Evolutionary conservation across 2,329 filamentous ascomycete species (phyloP).

Genomic region (Ustulina deusta): DNA sequence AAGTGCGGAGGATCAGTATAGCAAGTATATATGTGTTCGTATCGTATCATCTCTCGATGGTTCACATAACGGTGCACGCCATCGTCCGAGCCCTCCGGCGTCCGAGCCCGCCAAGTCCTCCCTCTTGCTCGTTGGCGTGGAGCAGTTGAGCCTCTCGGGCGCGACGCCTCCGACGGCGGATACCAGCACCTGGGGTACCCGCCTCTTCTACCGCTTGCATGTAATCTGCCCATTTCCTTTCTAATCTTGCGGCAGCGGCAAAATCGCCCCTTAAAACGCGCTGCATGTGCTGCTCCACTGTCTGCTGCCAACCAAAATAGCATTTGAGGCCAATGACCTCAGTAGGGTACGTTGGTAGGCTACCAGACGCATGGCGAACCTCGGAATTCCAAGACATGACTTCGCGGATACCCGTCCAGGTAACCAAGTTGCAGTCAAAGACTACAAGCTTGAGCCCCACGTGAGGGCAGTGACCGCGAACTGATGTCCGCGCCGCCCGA

Average conservation of each 20-base stretch:
- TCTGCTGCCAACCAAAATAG: constrained; percentile 95
- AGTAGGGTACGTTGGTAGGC: constrained; percentile 70
- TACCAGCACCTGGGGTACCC: constrained; percentile 73
- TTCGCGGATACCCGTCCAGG: constrained; percentile 91
- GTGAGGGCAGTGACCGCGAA: constrained; percentile 58
- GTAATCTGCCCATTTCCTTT: constrained; percentile 92
- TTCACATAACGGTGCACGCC: constrained; percentile 73
- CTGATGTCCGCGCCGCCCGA: constrained; percentile 64
- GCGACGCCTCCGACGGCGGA: constrained; percentile 77
- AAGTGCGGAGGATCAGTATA: neutral
- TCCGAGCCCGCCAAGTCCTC: constrained; percentile 62
- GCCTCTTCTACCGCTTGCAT: constrained; percentile 94
- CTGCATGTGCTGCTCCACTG: constrained; percentile 92
- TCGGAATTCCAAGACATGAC: constrained; percentile 87
- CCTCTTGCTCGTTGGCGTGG: constrained; percentile 85
- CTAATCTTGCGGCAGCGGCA: constrained; percentile 78
- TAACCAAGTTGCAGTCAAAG: constrained; percentile 92
- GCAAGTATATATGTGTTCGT: neutral
- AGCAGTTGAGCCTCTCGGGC: constrained; percentile 84
- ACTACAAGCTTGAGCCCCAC: constrained; percentile 81
- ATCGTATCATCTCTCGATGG: too few relatives aligned
- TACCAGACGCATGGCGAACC: constrained; percentile 64
- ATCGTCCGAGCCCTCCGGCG: constrained; percentile 74
- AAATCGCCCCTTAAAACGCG: constrained; percentile 83
- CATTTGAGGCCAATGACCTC: constrained; percentile 90